Conservation (phyloP, 805 yeast genomes). For the Cyberlindnera petersonii region DNA sequence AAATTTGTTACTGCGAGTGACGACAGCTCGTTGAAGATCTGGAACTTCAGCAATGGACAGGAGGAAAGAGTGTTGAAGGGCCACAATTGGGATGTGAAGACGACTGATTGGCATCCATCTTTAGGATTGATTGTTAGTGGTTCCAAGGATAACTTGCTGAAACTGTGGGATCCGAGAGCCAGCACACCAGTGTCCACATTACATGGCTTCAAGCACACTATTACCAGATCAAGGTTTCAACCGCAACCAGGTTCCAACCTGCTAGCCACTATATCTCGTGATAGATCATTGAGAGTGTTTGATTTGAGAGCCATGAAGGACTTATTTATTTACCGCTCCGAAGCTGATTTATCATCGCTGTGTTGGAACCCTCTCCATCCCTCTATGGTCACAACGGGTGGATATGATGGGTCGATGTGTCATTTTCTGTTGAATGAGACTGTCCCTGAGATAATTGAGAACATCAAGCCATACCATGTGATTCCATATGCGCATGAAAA, state of each 20-base stretch:
- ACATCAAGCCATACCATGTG: slow-evolving; percentile 43
- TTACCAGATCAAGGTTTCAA: slow-evolving; percentile 82
- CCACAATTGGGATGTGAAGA: slow-evolving; percentile 98
- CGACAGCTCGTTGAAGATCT: slow-evolving; percentile 83
- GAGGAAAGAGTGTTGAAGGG: slow-evolving; percentile 81
- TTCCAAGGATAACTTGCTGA: slow-evolving; percentile 89
- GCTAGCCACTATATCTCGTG: slow-evolving; percentile 84
- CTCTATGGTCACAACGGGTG: slow-evolving; percentile 74
- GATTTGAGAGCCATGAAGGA: slow-evolving; percentile 86
- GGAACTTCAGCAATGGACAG: slow-evolving; percentile 88
- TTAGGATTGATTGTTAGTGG: slow-evolving; percentile 87
- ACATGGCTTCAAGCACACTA: slow-evolving; percentile 91
- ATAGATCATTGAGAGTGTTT: slow-evolving; percentile 80
- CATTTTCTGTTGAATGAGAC: slow-evolving; percentile 62
- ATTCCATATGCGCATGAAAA: slow-evolving; percentile 94
- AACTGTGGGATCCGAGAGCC: slow-evolving; percentile 94
- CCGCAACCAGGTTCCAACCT: slow-evolving; percentile 64
- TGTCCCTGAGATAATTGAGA: slow-evolving; percentile 36
- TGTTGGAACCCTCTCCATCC: slow-evolving; percentile 93
- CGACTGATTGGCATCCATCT: slow-evolving; percentile 94
- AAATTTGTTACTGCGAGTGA: slow-evolving; percentile 94
- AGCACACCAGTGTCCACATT: slow-evolving; percentile 72
- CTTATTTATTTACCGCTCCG: slow-evolving; percentile 68
- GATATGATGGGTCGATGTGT: slow-evolving; percentile 82
- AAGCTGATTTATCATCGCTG: slow-evolving; percentile 78